phyloP scores from a whole-genome alignment of 768 basidiomycete genomes.

The Leccinum subgranulosum region DNA sequence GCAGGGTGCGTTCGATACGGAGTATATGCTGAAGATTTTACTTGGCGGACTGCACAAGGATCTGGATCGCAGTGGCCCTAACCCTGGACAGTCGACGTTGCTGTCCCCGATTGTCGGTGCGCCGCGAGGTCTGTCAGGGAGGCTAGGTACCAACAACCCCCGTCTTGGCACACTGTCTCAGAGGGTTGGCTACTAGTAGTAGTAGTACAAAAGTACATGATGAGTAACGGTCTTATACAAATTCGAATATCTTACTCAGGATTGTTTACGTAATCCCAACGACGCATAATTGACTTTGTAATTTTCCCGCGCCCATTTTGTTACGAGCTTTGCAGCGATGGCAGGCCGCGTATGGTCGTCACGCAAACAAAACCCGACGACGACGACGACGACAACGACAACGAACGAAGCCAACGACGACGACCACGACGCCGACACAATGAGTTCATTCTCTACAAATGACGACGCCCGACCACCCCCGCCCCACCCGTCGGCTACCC shows the following conservation, averaged over 20 bases:
- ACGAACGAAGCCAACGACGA: constrained; percentile 10
- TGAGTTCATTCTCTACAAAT: constrained; percentile 17
- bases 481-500: constrained; percentile 2
- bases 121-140: not conserved
- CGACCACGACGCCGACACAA: constrained; percentile 24
- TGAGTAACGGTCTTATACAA: too few species aligned
- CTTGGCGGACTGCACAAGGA: constrained; percentile 26
- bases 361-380: constrained; percentile 16
- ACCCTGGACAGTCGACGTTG: not conserved
- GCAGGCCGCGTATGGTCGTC: constrained; percentile 20
- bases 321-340: constrained; percentile 14
- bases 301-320: constrained; percentile 23
- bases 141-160: constrained; percentile 8
- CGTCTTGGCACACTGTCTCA: constrained; percentile 12
- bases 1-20: constrained; percentile 30
- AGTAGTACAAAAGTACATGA: not conserved
- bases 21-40: constrained; percentile 35
- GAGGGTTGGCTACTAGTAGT: constrained; percentile 13
- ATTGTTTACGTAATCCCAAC: not conserved
- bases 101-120: not conserved
- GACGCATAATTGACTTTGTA: not conserved
- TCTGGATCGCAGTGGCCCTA: constrained; percentile 12
- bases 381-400: not conserved
- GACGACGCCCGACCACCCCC: constrained; percentile 15
- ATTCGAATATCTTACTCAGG: not conserved